phyloP scores from a whole-genome alignment of 306 rosid species.

The Ammopiptanthus mongolicus region DNA sequence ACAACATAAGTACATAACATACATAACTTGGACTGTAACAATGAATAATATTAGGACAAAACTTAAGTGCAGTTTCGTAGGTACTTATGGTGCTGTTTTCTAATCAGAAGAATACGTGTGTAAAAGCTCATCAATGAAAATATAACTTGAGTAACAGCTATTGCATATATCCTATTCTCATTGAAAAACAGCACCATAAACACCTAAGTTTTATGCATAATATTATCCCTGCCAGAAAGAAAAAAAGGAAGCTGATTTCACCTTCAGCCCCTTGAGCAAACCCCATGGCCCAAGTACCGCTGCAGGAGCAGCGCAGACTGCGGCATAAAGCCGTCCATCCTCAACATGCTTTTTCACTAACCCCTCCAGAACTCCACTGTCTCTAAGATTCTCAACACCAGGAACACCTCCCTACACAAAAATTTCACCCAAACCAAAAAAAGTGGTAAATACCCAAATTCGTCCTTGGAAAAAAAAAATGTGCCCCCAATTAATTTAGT shows the following conservation, averaged over 20 bases:
- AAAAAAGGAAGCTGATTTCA: conserved; percentile 19
- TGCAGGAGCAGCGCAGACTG: conserved; percentile 93
- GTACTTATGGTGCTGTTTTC: too few species aligned
- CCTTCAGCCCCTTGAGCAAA: conserved; percentile 80
- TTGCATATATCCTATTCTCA: too few species aligned
- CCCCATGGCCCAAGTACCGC: conserved; percentile 90
- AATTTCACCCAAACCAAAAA: neutral
- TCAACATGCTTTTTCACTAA: conserved; percentile 68
- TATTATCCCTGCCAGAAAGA: neutral
- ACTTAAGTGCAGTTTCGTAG: too few species aligned
- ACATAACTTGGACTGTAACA: neutral
- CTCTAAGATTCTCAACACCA: conserved; percentile 61
- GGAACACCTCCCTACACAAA: conserved; percentile 79
- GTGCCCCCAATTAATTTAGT: neutral
- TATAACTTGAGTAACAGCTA: too few species aligned
- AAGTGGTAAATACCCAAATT: too few species aligned
- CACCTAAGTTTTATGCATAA: too few species aligned
- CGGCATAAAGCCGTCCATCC: conserved; percentile 73
- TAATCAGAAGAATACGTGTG: too few species aligned
- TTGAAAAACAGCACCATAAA: too few species aligned
- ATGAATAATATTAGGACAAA: neutral
- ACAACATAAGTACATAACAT: neutral
- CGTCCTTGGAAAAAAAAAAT: neutral
- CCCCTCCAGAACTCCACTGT: conserved; percentile 42
- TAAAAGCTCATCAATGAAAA: too few species aligned